phyloP scores from a whole-genome alignment of 2,329 filamentous ascomycete species.

The Xylaria sp. region DNA sequence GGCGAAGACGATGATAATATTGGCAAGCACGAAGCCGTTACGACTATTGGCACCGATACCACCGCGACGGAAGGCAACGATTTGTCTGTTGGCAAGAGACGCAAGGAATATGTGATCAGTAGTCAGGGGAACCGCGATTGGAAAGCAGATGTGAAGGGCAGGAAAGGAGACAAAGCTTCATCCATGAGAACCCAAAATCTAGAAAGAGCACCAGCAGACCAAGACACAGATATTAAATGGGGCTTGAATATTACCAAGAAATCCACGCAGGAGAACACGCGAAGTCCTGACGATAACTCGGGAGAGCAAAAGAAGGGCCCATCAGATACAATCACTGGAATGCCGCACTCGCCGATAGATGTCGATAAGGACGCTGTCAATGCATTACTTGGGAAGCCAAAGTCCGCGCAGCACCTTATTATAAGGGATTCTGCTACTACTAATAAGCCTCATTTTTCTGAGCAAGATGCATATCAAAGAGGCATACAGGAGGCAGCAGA shows the following conservation, averaged over 20 bases:
- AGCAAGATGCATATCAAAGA: constrained; percentile 74
- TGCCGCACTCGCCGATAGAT: constrained; percentile 22
- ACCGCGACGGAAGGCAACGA: constrained; percentile 38
- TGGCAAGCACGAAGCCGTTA: constrained; percentile 49
- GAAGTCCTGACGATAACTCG: constrained; percentile 34
- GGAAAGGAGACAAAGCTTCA: constrained; percentile 31
- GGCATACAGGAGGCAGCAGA: constrained; percentile 80
- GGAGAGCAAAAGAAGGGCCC: background rate
- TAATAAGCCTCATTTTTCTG: constrained; percentile 55
- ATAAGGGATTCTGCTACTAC: constrained; percentile 54
- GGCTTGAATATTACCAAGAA: constrained; percentile 51
- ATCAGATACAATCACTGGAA: constrained; percentile 34
- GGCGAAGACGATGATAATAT: constrained; percentile 51
- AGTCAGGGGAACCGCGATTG: constrained; percentile 51
- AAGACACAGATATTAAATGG: constrained; percentile 53
- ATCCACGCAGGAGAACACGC: constrained; percentile 24
- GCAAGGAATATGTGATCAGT: constrained; percentile 43
- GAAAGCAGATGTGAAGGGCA: constrained; percentile 47
- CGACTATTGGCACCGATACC: constrained; percentile 47
- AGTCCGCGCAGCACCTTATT: constrained; percentile 58
- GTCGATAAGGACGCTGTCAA: constrained; percentile 69
- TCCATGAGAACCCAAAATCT: constrained; percentile 18
- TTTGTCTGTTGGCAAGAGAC: constrained; percentile 31
- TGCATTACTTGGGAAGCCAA: constrained; percentile 68
- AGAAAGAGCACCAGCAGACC: constrained; percentile 46